Evolutionary conservation across 495 filamentous ascomycete species (phyloP).

Genomic region (Trichoderma asperelloides): DNA sequence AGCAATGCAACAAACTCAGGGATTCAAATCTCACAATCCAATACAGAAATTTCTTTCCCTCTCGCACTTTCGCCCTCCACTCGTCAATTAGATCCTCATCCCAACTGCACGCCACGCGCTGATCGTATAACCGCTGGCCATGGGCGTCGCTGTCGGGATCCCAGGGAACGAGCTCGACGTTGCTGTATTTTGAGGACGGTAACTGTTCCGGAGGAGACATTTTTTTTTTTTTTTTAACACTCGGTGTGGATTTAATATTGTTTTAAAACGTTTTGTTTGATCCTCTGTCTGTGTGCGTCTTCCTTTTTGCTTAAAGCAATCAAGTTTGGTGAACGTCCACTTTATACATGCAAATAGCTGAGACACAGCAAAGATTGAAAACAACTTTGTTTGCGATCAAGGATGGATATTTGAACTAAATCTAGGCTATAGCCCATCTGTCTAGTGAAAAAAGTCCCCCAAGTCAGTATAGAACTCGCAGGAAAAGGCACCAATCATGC

Average conservation of each 20-base stretch:
- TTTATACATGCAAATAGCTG: too few relatives aligned
- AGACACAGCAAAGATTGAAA: too few relatives aligned
- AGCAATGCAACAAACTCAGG: not conserved
- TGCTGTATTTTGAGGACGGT: not conserved
- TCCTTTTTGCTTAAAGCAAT: not conserved
- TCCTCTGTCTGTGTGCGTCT: not conserved
- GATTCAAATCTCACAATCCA: slow-evolving; percentile 19
- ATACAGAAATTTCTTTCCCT: slow-evolving; percentile 23
- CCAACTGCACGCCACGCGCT: slow-evolving; percentile 35
- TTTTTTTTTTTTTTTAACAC: not conserved
- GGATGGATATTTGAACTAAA: too few relatives aligned
- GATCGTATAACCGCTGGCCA: slow-evolving; percentile 25
- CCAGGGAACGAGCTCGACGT: slow-evolving; percentile 26
- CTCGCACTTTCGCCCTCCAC: slow-evolving; percentile 11
- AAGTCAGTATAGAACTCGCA: too few relatives aligned
- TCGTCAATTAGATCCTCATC: slow-evolving; percentile 20
- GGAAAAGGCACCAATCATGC: too few relatives aligned
- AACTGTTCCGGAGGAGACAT: not conserved
- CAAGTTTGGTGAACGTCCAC: too few relatives aligned
- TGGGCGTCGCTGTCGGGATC: slow-evolving; percentile 26
- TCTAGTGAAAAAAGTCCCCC: too few relatives aligned
- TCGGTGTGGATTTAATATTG: not conserved
- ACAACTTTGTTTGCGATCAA: too few relatives aligned
- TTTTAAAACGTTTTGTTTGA: not conserved
- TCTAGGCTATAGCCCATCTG: too few relatives aligned